Percentiles rank a stretch among this genome's conserved stretches.
phyloP scores from a whole-genome alignment of 768 basidiomycete genomes.

The Steccherinum ochraceum region DNA sequence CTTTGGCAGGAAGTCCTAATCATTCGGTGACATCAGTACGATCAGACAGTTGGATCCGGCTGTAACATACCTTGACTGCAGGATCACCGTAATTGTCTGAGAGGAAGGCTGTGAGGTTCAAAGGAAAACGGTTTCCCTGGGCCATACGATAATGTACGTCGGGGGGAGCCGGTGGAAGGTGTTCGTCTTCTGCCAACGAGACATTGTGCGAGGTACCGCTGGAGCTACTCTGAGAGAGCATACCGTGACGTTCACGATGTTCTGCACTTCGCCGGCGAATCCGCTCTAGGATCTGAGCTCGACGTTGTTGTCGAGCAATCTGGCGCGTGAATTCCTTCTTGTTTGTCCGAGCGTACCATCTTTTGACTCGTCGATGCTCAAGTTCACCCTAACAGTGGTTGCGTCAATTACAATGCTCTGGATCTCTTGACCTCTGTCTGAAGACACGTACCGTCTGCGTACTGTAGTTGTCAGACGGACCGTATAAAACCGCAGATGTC shows the following conservation, averaged over 20 bases:
- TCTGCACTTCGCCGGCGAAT: background rate
- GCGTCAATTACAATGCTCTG: background rate
- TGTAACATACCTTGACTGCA: conserved; percentile 12
- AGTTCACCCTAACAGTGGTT: conserved; percentile 27
- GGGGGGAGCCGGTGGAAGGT: conserved; percentile 21
- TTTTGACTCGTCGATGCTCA: conserved; percentile 31
- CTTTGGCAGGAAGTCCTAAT: conserved; percentile 23
- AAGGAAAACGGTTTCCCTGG: background rate
- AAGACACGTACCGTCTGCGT: conserved; percentile 21
- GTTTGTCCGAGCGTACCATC: conserved; percentile 29
- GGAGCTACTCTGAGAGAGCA: no score
- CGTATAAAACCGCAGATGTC: conserved; percentile 4
- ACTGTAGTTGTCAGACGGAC: conserved; percentile 19
- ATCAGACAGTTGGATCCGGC: no score
- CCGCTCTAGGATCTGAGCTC: conserved; percentile 4
- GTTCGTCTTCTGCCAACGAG: conserved; percentile 6
- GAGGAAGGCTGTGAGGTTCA: conserved; percentile 5
- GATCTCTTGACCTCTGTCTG: background rate
- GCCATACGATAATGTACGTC: conserved; percentile 22
- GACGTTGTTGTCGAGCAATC: conserved; percentile 22
- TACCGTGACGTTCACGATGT: background rate
- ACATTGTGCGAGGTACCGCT: no score
- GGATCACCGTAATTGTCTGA: conserved; percentile 4
- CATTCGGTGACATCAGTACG: no score
- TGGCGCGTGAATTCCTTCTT: conserved; percentile 25